phyloP scores from a whole-genome alignment of 345 rosid species.

The Gynandropsis gynandra region DNA sequence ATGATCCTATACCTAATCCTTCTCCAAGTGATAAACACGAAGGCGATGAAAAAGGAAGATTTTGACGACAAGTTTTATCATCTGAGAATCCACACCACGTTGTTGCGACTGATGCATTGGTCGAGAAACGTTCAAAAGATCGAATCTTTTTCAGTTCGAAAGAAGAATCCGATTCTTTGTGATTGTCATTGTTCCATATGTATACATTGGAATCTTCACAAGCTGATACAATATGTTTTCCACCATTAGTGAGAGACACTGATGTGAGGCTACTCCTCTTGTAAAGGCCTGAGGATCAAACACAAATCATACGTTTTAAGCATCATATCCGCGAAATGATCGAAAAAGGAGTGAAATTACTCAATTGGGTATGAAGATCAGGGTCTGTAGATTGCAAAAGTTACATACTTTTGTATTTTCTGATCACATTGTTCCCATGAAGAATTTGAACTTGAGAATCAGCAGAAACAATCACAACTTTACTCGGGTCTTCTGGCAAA shows the following conservation, averaged over 20 bases:
- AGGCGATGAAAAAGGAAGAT: background rate
- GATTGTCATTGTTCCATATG: constrained; percentile 51
- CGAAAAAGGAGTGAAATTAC: background rate
- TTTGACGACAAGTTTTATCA: background rate
- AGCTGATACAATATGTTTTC: constrained; percentile 74
- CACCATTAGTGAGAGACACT: constrained; percentile 60
- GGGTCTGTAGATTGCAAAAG: background rate
- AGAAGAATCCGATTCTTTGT: constrained; percentile 21
- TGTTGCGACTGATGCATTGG: constrained; percentile 68
- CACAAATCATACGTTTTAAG: background rate
- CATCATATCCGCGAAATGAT: too few relatives aligned
- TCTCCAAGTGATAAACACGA: too few relatives aligned
- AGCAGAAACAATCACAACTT: constrained; percentile 71
- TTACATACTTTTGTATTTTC: constrained; percentile 58
- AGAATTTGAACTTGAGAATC: constrained; percentile 83
- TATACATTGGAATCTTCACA: constrained; percentile 70
- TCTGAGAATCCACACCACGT: constrained; percentile 54
- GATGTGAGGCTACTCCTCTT: constrained; percentile 50
- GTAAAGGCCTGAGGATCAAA: constrained; percentile 33
- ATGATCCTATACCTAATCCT: constrained; percentile 15
- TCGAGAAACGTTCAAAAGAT: constrained; percentile 65
- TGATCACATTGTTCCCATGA: constrained; percentile 53
- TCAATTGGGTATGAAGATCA: too few relatives aligned
- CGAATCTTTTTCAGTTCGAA: constrained; percentile 39
- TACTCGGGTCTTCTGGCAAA: constrained; percentile 61